Evolutionary conservation across 2,329 filamentous ascomycete species (phyloP).

Genomic region (Fusarium heterosporum): DNA sequence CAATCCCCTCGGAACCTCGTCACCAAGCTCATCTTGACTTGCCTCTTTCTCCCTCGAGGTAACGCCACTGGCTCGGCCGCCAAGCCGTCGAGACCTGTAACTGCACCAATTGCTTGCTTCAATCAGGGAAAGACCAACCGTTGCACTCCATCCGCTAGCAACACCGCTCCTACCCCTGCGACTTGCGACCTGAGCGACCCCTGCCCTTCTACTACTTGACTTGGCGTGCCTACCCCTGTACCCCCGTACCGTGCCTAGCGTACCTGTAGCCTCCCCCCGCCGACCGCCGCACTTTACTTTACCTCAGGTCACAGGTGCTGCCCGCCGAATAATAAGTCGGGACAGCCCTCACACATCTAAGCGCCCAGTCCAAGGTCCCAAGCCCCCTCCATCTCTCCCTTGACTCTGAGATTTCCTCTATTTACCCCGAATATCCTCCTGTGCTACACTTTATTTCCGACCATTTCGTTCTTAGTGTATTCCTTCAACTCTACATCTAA

Average conservation of each 20-base stretch:
- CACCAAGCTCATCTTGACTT: constrained; percentile 24
- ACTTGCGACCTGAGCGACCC: constrained; percentile 9
- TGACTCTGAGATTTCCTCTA: constrained; percentile 32
- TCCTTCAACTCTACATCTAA: not conserved
- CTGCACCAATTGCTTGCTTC: constrained; percentile 44
- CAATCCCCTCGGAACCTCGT: constrained; percentile 24
- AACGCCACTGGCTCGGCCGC: constrained; percentile 42
- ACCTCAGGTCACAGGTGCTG: constrained; percentile 37
- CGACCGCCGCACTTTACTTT: constrained; percentile 23
- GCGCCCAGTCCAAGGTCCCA: constrained; percentile 34
- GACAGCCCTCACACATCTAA: constrained; percentile 45
- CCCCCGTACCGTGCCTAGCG: constrained; percentile 44
- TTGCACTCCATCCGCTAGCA: constrained; percentile 31
- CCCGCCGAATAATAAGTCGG: constrained; percentile 47
- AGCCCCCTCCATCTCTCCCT: constrained; percentile 38
- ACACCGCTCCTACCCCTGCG: constrained; percentile 33
- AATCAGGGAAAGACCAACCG: constrained; percentile 33
- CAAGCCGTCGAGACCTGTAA: constrained; percentile 35
- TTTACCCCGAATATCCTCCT: constrained; percentile 29
- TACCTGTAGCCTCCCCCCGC: constrained; percentile 33
- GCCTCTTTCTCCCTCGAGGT: constrained; percentile 23
- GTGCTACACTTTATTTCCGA: constrained; percentile 18
- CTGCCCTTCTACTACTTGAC: constrained; percentile 19
- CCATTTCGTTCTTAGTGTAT: constrained; percentile 5
- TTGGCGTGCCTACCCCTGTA: constrained; percentile 21